phyloP scores from a whole-genome alignment of 257 asterid species.

The Haberlea rhodopensis region DNA sequence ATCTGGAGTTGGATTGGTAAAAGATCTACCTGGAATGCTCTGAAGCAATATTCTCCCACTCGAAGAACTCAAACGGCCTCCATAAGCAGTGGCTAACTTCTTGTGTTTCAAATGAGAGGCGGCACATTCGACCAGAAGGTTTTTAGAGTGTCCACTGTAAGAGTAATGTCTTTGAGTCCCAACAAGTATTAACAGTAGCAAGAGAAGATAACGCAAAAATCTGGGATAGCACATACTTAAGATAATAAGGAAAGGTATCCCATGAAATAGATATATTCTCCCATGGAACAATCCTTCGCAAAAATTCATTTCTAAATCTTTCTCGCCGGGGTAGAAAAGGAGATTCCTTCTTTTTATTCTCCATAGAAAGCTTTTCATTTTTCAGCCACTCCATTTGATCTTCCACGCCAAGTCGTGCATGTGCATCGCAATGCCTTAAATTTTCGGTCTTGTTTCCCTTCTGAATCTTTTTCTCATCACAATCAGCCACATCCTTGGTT shows the following conservation, averaged over 20 bases:
- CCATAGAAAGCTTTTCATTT: constrained; percentile 74
- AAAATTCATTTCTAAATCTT: constrained; percentile 73
- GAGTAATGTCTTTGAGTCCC: constrained; percentile 36
- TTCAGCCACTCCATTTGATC: constrained; percentile 93
- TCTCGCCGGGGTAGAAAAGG: constrained; percentile 72
- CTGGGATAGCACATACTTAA: constrained; percentile 50
- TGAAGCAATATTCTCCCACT: constrained; percentile 89
- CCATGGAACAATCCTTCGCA: constrained; percentile 90
- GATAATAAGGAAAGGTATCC: constrained; percentile 91
- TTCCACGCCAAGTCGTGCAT: constrained; percentile 82
- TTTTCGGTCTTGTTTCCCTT: constrained; percentile 39
- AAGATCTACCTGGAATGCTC: constrained; percentile 70
- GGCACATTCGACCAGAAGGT: constrained; percentile 80
- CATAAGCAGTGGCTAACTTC: constrained; percentile 60
- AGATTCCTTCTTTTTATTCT: constrained; percentile 82
- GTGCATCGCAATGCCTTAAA: constrained; percentile 53
- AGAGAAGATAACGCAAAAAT: constrained; percentile 18
- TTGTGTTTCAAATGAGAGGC: constrained; percentile 84
- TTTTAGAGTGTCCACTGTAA: constrained; percentile 69
- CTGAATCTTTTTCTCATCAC: constrained; percentile 43
- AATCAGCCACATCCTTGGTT: constrained; percentile 42
- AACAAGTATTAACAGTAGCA: constrained; percentile 20
- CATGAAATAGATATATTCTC: constrained; percentile 83
- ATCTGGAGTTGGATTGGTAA: neutral
- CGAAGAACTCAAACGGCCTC: constrained; percentile 75